These are phyloP conservation scores for Sporothrix curviconia DNA, from an alignment of 2,329 filamentous ascomycete species.

Conservation along the genomic window DNA sequence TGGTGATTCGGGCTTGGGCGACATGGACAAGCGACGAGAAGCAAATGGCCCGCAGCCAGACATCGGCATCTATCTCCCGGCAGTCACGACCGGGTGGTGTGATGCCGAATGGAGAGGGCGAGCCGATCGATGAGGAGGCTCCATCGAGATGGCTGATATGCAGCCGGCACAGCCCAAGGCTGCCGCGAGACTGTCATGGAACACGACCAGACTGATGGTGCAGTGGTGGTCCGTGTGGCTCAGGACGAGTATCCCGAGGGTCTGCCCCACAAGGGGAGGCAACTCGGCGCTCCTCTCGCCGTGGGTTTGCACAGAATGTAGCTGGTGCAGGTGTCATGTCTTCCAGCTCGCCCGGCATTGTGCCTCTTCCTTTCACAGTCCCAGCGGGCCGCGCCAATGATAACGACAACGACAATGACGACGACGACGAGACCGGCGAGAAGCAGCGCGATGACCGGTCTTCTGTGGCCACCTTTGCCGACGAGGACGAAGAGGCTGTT, in stretches of 20 bases:
- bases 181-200: slow-evolving; percentile 36
- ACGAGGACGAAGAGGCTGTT: slow-evolving; percentile 46
- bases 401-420: not conserved
- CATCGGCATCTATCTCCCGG: slow-evolving; percentile 28
- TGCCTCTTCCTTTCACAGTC: slow-evolving; percentile 61
- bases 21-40: slow-evolving; percentile 45
- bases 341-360: slow-evolving; percentile 38
- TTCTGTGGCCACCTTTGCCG: slow-evolving; percentile 64
- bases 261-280: slow-evolving; percentile 2
- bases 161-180: slow-evolving; percentile 29
- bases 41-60: slow-evolving; percentile 28
- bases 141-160: slow-evolving; percentile 51
- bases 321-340: not conserved
- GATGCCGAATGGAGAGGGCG: not conserved
- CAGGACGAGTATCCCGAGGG: slow-evolving; percentile 39
- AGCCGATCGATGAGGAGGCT: slow-evolving; percentile 20
- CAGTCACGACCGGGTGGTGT: slow-evolving; percentile 23
- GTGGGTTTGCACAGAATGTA: not conserved
- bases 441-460: slow-evolving; percentile 50
- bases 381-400: slow-evolving; percentile 32
- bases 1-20: slow-evolving; percentile 46
- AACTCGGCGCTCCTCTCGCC: not conserved
- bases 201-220: slow-evolving; percentile 37
- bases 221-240: slow-evolving; percentile 48
- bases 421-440: slow-evolving; percentile 25